phyloP scores from a whole-genome alignment of 73 alveolate genomes.

The Paramecium sexaurelia region DNA sequence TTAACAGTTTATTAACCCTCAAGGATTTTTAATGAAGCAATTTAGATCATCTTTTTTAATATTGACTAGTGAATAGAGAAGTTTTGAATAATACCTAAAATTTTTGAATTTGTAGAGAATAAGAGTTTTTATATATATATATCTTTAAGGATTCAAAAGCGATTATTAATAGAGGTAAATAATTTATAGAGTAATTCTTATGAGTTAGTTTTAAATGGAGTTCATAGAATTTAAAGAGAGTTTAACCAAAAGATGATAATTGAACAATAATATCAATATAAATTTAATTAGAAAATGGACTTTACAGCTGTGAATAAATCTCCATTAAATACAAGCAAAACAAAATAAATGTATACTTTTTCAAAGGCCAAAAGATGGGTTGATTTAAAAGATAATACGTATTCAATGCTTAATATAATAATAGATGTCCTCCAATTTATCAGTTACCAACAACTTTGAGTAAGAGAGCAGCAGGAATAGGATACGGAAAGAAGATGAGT shows the following conservation, averaged over 20 bases:
- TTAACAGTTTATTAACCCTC: too few species aligned
- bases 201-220: not conserved
- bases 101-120: too few species aligned
- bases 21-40: too few species aligned
- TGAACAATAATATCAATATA: not conserved
- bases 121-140: not conserved
- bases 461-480: constrained; percentile 67
- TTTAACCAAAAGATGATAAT: not conserved
- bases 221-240: not conserved
- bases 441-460: constrained; percentile 52
- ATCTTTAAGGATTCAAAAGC: not conserved
- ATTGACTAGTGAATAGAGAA: too few species aligned
- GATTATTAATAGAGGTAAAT: too few species aligned
- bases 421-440: constrained; percentile 54
- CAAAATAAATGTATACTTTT: not conserved
- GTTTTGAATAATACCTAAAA: too few species aligned
- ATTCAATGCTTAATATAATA: not conserved
- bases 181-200: not conserved
- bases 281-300: not conserved
- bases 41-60: too few species aligned
- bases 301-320: not conserved
- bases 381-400: not conserved
- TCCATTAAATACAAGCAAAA: not conserved
- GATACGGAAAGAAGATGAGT: constrained; percentile 57
- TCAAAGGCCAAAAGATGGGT: constrained; percentile 7